Evolutionary conservation across 495 filamentous ascomycete genomes (phyloP).

Genomic region (Aspergillus egyptiacus): DNA sequence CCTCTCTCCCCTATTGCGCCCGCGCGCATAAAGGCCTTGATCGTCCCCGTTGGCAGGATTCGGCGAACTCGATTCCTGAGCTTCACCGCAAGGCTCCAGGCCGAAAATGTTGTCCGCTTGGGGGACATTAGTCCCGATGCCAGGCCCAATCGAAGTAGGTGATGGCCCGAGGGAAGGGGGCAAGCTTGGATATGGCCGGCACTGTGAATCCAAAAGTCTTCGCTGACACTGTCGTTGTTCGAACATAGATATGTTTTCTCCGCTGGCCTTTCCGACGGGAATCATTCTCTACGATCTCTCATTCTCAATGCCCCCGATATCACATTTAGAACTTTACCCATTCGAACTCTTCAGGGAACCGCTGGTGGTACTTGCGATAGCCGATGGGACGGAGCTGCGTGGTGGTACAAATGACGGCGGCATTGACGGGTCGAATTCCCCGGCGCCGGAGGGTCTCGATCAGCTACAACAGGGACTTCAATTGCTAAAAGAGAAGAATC

Average conservation of each 20-base stretch:
- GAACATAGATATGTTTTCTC: constrained; percentile 83
- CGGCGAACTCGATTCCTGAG: constrained; percentile 70
- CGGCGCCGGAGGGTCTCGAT: constrained; percentile 46
- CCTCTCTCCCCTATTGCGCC: constrained; percentile 82
- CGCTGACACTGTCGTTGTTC: constrained; percentile 2
- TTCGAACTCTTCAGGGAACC: constrained; percentile 83
- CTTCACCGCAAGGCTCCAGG: constrained; percentile 71
- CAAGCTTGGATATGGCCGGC: background rate
- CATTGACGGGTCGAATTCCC: constrained; percentile 7
- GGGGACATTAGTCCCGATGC: constrained; percentile 87
- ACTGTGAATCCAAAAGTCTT: constrained; percentile 10
- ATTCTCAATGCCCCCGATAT: constrained; percentile 67
- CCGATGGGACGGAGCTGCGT: constrained; percentile 59
- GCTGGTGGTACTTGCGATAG: constrained; percentile 70
- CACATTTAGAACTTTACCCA: constrained; percentile 71
- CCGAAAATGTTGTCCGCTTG: constrained; percentile 77
- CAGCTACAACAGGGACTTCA: constrained; percentile 63
- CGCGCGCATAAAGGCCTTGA: constrained; percentile 74
- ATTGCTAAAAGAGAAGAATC: constrained; percentile 52
- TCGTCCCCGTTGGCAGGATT: constrained; percentile 82
- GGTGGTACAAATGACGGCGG: constrained; percentile 33
- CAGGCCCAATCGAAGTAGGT: constrained; percentile 81
- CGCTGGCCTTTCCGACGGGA: constrained; percentile 83
- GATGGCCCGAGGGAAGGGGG: background rate
- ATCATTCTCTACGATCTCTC: constrained; percentile 86